phyloP scores from a whole-genome alignment of 129 eudicot species.

The Artemisia tridentata region DNA sequence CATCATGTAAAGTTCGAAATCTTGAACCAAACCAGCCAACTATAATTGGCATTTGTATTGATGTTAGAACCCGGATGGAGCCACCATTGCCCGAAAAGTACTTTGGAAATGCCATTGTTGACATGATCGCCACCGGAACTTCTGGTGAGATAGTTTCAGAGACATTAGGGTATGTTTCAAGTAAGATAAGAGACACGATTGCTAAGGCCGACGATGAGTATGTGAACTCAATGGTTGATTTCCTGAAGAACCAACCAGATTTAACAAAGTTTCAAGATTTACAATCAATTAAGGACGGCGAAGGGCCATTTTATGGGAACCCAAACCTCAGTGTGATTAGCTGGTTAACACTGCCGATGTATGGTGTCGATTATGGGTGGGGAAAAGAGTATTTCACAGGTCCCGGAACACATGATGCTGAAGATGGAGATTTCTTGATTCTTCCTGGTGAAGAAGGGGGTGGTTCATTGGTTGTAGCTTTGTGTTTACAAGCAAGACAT shows the following conservation, averaged over 20 bases:
- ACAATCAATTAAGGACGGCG: constrained; percentile 22
- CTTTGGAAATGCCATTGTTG: constrained; percentile 65
- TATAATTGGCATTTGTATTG: constrained; percentile 29
- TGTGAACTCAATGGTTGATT: constrained; percentile 45
- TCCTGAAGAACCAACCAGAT: constrained; percentile 44
- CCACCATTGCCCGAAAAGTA: constrained; percentile 56
- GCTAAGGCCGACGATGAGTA: constrained; percentile 41
- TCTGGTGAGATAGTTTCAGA: constrained; percentile 41
- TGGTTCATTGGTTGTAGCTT: constrained; percentile 35
- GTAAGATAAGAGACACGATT: constrained; percentile 40
- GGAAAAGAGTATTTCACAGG: constrained; percentile 39
- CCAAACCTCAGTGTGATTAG: constrained; percentile 52
- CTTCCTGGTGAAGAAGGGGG: constrained; percentile 30
- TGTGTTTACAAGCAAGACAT: constrained; percentile 34
- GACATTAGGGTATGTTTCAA: constrained; percentile 44
- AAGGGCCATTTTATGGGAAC: constrained; percentile 44
- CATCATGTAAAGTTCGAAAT: constrained; percentile 45
- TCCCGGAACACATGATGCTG: constrained; percentile 35
- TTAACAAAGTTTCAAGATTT: constrained; percentile 42
- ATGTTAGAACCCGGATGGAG: constrained; percentile 38
- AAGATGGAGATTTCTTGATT: constrained; percentile 40
- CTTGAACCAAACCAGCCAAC: constrained; percentile 42
- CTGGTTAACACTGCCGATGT: constrained; percentile 45
- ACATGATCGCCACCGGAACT: constrained; percentile 37
- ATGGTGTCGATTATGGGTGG: constrained; percentile 65